Percentiles rank a stretch among this genome's conserved stretches.
Conservation (phyloP, 345 rosid species). For the Syzygium grande region DNA sequence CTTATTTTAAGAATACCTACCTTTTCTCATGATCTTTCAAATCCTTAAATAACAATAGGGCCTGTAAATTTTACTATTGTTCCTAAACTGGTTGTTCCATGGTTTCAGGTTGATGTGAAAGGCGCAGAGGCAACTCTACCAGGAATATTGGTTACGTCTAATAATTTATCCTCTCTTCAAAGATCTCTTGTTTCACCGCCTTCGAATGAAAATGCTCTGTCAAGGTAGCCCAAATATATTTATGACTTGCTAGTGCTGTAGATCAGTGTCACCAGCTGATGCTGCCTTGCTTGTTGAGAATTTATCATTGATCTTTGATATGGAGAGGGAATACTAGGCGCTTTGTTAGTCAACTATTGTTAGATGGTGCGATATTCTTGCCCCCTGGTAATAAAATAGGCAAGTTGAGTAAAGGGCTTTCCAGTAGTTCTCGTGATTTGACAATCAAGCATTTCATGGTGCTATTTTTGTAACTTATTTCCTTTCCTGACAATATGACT, state of each 20-base stretch:
- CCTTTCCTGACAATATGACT: neutral
- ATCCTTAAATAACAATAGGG: neutral
- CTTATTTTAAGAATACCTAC: neutral
- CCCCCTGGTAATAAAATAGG: too few relatives aligned
- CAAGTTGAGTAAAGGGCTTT: neutral
- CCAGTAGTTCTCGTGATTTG: neutral
- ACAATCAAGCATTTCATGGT: neutral
- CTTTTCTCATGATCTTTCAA: neutral
- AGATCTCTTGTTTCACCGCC: conserved; percentile 22
- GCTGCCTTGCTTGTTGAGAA: neutral
- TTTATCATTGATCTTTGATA: neutral
- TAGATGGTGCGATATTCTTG: neutral
- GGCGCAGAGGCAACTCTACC: conserved; percentile 24
- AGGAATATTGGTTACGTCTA: conserved; percentile 31
- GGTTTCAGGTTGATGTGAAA: conserved; percentile 30
- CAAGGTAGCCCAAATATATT: conserved; percentile 39
- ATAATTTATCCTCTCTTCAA: conserved; percentile 26
- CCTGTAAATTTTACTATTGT: neutral
- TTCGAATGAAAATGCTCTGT: conserved; percentile 27
- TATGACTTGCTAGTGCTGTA: neutral
- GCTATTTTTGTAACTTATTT: neutral
- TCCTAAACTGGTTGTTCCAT: neutral
- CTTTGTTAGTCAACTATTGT: neutral
- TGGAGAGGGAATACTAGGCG: neutral
- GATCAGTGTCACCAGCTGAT: neutral